phyloP scores from a whole-genome alignment of 345 rosid genomes.

The Euphorbia peplus region DNA sequence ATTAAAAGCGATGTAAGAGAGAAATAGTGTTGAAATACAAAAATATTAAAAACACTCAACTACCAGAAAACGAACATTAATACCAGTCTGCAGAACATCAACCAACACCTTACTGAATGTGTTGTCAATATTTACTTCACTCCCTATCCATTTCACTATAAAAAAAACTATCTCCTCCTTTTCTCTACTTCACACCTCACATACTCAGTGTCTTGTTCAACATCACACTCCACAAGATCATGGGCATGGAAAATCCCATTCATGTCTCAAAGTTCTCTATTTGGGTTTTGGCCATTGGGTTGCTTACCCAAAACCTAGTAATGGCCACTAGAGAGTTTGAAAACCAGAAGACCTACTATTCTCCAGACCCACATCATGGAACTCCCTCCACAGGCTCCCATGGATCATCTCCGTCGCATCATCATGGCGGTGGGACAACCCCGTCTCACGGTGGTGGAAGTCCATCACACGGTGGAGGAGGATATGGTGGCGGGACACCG shows the following conservation, averaged over 20 bases:
- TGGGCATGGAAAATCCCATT: constrained; percentile 38
- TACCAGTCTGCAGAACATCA: constrained; percentile 62
- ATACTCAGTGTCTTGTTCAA: neutral
- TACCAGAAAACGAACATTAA: constrained; percentile 34
- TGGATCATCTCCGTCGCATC: constrained; percentile 31
- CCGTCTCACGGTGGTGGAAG: constrained; percentile 13
- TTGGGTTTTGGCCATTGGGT: constrained; percentile 39
- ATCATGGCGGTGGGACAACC: constrained; percentile 4
- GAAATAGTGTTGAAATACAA: no score
- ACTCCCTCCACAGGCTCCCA: constrained; percentile 48
- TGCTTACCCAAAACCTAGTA: no score
- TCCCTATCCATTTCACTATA: constrained; percentile 16
- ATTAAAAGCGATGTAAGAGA: no score
- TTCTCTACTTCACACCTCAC: constrained; percentile 1
- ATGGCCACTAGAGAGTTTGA: constrained; percentile 38
- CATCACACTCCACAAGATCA: no score
- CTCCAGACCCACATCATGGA: constrained; percentile 51
- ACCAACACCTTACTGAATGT: constrained; percentile 65
- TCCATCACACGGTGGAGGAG: constrained; percentile 24
- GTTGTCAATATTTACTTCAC: constrained; percentile 70
- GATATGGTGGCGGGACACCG: constrained; percentile 11
- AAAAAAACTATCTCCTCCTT: constrained; percentile 20
- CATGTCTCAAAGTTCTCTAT: constrained; percentile 21
- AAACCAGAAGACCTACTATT: constrained; percentile 62
- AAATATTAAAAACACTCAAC: neutral